These are phyloP conservation scores for Fraxinus ornus DNA, from an alignment of 305 asterid species.

Conservation along the genomic window DNA sequence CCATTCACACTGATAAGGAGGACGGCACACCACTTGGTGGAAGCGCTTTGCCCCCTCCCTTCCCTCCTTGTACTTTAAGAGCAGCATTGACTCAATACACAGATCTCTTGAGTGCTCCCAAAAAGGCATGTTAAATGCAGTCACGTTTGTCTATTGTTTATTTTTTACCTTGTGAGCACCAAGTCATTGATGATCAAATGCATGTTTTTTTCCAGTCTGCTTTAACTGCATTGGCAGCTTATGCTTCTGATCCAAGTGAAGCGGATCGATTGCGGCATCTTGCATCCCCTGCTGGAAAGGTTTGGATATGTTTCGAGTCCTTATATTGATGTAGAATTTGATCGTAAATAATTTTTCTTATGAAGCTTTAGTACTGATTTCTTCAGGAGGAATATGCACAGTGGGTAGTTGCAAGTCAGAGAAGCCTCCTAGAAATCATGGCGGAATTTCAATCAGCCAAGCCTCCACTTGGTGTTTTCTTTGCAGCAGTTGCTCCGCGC, in stretches of 20 bases:
- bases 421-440: constrained; percentile 93
- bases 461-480: constrained; percentile 94
- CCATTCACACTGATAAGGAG: constrained; percentile 70
- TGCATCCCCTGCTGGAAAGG: constrained; percentile 95
- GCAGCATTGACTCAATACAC: constrained; percentile 79
- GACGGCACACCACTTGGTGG: constrained; percentile 80
- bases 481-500: constrained; percentile 91
- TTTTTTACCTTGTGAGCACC: constrained; percentile 7
- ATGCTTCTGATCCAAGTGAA: constrained; percentile 80
- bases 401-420: constrained; percentile 68
- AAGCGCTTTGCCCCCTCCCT: constrained; percentile 72
- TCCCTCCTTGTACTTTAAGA: constrained; percentile 89
- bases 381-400: constrained; percentile 84
- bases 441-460: constrained; percentile 79
- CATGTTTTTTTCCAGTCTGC: constrained; percentile 50
- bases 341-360: constrained; percentile 15
- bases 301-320: constrained; percentile 26
- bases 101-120: constrained; percentile 86
- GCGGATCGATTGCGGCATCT: constrained; percentile 74
- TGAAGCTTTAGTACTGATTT: neutral
- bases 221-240: constrained; percentile 73
- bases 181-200: constrained; percentile 18
- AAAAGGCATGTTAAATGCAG: constrained; percentile 50
- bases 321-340: neutral
- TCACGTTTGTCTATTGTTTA: neutral